phyloP scores from a whole-genome alignment of 495 filamentous ascomycete species.

The Eremomyces bilateralis region DNA sequence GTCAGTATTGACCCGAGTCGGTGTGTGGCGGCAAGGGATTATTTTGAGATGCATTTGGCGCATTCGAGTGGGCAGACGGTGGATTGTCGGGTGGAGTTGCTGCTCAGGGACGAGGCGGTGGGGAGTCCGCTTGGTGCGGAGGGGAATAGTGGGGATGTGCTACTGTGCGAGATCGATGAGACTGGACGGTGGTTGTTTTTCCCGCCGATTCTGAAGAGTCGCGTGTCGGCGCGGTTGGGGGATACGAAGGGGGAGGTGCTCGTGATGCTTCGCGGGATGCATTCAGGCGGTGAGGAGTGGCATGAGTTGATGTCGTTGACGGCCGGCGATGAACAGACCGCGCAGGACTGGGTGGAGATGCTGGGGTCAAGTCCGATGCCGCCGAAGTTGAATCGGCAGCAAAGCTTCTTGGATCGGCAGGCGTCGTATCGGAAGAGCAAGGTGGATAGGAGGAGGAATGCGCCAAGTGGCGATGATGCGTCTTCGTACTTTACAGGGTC shows the following conservation, averaged over 20 bases:
- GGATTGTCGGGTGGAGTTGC: slow-evolving; percentile 71
- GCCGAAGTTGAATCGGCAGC: slow-evolving; percentile 24
- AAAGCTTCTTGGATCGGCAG: slow-evolving; percentile 6
- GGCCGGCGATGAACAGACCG: slow-evolving; percentile 49
- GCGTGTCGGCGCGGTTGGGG: slow-evolving; percentile 60
- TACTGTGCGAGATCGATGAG: slow-evolving; percentile 72
- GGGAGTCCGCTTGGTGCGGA: slow-evolving; percentile 42
- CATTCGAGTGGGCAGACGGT: slow-evolving; percentile 82
- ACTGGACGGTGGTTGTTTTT: slow-evolving; percentile 71
- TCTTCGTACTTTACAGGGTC: slow-evolving; percentile 1
- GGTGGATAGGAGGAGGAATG: slow-evolving; percentile 3
- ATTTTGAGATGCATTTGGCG: slow-evolving; percentile 62
- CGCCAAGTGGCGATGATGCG: not conserved
- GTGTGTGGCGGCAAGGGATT: slow-evolving; percentile 69
- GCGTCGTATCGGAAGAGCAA: slow-evolving; percentile 7
- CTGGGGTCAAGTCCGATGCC: slow-evolving; percentile 58
- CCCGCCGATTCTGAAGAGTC: slow-evolving; percentile 46
- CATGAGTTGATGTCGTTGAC: slow-evolving; percentile 57
- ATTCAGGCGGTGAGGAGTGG: slow-evolving; percentile 39
- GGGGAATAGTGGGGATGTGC: slow-evolving; percentile 46
- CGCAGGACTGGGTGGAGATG: slow-evolving; percentile 74
- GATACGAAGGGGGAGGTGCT: slow-evolving; percentile 49
- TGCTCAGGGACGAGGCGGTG: slow-evolving; percentile 55
- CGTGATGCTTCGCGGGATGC: slow-evolving; percentile 56
- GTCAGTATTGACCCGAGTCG: slow-evolving; percentile 50